Evolutionary conservation across 2,329 filamentous ascomycete genomes (phyloP).

Genomic region (Zymoseptoria brevis): DNA sequence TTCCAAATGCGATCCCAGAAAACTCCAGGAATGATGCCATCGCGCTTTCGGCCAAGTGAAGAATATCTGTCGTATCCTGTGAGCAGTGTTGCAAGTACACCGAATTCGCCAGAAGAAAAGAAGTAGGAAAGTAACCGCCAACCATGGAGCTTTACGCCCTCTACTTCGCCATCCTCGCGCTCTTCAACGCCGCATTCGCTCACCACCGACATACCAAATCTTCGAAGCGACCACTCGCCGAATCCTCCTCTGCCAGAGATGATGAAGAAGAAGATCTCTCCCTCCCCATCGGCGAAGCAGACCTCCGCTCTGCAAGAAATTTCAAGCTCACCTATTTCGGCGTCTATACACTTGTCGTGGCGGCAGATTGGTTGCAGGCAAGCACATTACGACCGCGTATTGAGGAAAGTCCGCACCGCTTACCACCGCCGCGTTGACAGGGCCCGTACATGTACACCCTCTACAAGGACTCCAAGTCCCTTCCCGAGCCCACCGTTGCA

Average conservation of each 20-base stretch:
- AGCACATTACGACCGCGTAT: too few species aligned
- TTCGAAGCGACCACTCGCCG: not conserved
- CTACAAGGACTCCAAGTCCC: conserved; percentile 44
- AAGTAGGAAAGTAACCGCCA: not conserved
- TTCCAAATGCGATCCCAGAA: not conserved
- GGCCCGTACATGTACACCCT: conserved; percentile 46
- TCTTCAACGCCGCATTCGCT: conserved; percentile 16
- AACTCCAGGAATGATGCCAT: not conserved
- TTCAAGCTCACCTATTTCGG: conserved; percentile 38
- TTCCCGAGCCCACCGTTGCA: conserved; percentile 40
- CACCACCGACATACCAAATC: conserved; percentile 10
- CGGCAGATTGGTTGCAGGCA: conserved; percentile 42
- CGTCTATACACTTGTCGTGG: conserved; percentile 39
- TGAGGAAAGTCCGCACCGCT: too few species aligned
- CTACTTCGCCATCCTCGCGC: conserved; percentile 16
- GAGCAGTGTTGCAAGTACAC: not conserved
- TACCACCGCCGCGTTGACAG: conserved; percentile 15
- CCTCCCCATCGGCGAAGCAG: conserved; percentile 4
- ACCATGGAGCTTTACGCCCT: conserved; percentile 19
- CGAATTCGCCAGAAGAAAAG: not conserved
- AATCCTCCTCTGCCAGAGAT: conserved; percentile 1
- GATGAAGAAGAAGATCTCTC: conserved; percentile 10
- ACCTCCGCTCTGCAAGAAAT: conserved; percentile 27
- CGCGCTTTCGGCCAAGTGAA: not conserved
- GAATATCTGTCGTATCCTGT: not conserved